Evolutionary conservation across 192 early-diverging fungal species (phyloP), one percentile per base, ranked within the genome.

Genomic region (Coemansia sp.): DNA sequence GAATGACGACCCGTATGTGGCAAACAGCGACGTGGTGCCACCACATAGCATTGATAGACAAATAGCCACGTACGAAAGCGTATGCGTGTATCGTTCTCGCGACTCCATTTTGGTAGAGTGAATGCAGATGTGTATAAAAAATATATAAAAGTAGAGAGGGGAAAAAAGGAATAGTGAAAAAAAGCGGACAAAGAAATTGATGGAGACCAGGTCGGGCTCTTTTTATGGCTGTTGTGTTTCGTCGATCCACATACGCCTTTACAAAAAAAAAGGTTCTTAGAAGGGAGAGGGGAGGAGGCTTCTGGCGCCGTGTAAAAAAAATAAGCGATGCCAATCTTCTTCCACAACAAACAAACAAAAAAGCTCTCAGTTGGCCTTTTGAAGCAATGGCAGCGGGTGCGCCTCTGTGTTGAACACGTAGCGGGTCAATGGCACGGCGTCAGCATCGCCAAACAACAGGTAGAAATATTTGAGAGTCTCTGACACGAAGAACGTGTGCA

Each of bases 331-430:
- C 36, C 22, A 38, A 38, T 38, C 10, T 8, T 38, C 5, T 38
- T 5, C 10, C 7, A 11, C 36, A 38, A 38, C 10, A 8, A 5
- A 45, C 10, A 45, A 45, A 45, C 14, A 45, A 45, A 8, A 16
- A 3, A 8, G 42, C 0, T 0, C 42, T 16, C 4, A 45, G 5
- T 4, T 16, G 14, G 42, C 10, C 14, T 16, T 16, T 16, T 8
- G 17, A 59, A 71, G 72, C 48, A 61, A 18, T 7, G 75, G 80
- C 45, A 96, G 66, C 45, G 93, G 94, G 75, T 96, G 96, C 29
- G 94, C 94, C 73, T 96, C 96, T 3, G 96, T 96, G 67, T 94
- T 98, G 71, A 96, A 93, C 2, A 97, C 93, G 79, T 90, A 94
- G 56, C 88, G 63, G 40, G 90, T 87, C n/a, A 95, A 71, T 6